Evolutionary conservation across 1,139 yeast genomes (phyloP).

Genomic region (Yamadazyma triangularis): DNA sequence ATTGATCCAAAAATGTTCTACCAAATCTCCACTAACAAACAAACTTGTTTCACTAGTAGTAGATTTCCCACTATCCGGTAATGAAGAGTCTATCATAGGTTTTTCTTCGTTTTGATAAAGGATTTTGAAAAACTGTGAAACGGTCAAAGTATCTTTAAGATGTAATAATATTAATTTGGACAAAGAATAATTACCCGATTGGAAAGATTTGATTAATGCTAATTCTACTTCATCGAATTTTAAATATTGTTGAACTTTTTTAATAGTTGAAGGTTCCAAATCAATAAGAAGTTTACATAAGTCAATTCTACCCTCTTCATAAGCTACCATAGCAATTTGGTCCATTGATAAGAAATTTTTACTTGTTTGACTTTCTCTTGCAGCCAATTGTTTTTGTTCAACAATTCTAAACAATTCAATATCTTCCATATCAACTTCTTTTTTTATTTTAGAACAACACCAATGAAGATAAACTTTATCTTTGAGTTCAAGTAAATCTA

Average conservation of each 20-base stretch:
- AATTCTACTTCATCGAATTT: slow-evolving; percentile 69
- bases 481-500: slow-evolving; percentile 42
- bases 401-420: slow-evolving; percentile 50
- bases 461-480: slow-evolving; percentile 67
- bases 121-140: slow-evolving; percentile 37
- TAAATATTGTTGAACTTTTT: slow-evolving; percentile 60
- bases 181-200: slow-evolving; percentile 62
- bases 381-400: slow-evolving; percentile 36
- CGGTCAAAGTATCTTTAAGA: slow-evolving; percentile 37
- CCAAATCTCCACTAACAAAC: slow-evolving; percentile 33
- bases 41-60: slow-evolving; percentile 13
- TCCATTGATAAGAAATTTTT: slow-evolving; percentile 50
- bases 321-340: slow-evolving; percentile 64
- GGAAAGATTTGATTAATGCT: slow-evolving; percentile 68
- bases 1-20: slow-evolving; percentile 40
- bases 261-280: slow-evolving; percentile 61
- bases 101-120: slow-evolving; percentile 37
- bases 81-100: slow-evolving; percentile 14
- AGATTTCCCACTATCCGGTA: slow-evolving; percentile 8
- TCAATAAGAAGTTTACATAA: slow-evolving; percentile 64
- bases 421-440: slow-evolving; percentile 54
- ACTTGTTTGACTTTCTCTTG: slow-evolving; percentile 9
- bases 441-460: slow-evolving; percentile 72
- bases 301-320: slow-evolving; percentile 73
- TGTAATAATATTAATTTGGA: slow-evolving; percentile 55